A percentile compares a stretch with the other conserved stretches of the same genome.
Evolutionary conservation across 2,329 filamentous ascomycete species (phyloP).

Genomic region (Aureobasidium sp.): DNA sequence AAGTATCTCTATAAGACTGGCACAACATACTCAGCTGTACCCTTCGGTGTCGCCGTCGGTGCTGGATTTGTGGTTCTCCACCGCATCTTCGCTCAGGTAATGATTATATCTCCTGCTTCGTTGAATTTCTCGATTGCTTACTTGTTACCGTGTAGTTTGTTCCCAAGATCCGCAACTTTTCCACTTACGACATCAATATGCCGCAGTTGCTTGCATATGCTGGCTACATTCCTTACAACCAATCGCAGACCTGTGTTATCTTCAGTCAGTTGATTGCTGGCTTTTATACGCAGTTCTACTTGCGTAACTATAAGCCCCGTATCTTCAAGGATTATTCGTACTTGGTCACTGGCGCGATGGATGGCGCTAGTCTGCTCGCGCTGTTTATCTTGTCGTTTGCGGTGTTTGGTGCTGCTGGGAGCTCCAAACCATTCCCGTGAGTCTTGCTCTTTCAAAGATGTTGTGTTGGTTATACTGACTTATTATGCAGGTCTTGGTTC

Average conservation of each 20-base stretch:
- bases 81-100: constrained; percentile 34
- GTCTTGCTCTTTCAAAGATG: background rate
- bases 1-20: constrained; percentile 46
- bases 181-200: constrained; percentile 41
- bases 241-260: constrained; percentile 50
- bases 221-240: constrained; percentile 50
- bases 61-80: constrained; percentile 40
- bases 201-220: constrained; percentile 50
- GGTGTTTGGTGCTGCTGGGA: constrained; percentile 40
- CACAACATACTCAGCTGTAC: constrained; percentile 21
- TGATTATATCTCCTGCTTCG: constrained; percentile 15
- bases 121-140: background rate
- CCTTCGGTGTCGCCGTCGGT: constrained; percentile 44
- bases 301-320: constrained; percentile 46
- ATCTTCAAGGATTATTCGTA: constrained; percentile 51
- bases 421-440: constrained; percentile 39
- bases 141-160: constrained; percentile 32
- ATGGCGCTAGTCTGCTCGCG: constrained; percentile 43
- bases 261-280: constrained; percentile 38
- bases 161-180: constrained; percentile 37
- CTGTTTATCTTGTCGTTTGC: constrained; percentile 51
- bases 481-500: constrained; percentile 47
- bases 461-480: constrained; percentile 22
- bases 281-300: constrained; percentile 46
- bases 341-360: constrained; percentile 47